Base-by-base conservation (phyloP, 1,284 basidiomycete species). In the Cerioporus squamosus region DNA sequence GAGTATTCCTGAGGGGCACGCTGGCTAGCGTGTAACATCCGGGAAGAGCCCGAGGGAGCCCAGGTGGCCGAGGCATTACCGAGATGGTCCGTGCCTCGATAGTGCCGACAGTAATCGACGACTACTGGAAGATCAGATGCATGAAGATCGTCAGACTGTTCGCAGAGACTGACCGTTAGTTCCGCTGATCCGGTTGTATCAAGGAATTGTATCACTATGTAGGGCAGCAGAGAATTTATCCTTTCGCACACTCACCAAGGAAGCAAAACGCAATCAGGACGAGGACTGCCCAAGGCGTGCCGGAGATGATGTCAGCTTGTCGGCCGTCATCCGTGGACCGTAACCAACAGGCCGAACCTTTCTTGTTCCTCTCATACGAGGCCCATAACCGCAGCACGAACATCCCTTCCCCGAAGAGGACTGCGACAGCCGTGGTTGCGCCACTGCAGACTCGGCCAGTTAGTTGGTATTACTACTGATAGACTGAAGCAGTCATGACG, bases 401-500 rank as follows among this genome's bases (percentile, higher is more conserved):
- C 55, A 57, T 51, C 2, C 43, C 49, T 47, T 57, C 55, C 18
- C 55, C 50, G 23, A 57, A 51, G n/a, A 55, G 22, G 10, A 51
- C 48, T 18, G 44, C 24, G 12, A 47, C 10, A 12, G 44, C 49
- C 2, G 40, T 42, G 9, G 44, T 36, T 20, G 49, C 55, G 9
- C 55, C 50, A 36, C 51, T 53, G 33, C 23, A 26, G 18, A 1
- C n/a, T n/a, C n/a, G 4, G 22, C 44, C 12, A 5, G 5, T 45
- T 3, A 46, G 33, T 4, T 12, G 31, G 5, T 53, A 10, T 17
- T 29, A 23, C 6, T 14, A 38, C 20, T 1, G n/a, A 31, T n/a
- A n/a, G n/a, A 46, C 22, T 5, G 33, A 33, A 18, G 4, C n/a
- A n/a, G n/a, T n/a, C n/a, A n/a, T 3, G 6, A 10, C 26, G 4